phyloP scores from a whole-genome alignment of 805 yeast species.

The Lachancea sp. region DNA sequence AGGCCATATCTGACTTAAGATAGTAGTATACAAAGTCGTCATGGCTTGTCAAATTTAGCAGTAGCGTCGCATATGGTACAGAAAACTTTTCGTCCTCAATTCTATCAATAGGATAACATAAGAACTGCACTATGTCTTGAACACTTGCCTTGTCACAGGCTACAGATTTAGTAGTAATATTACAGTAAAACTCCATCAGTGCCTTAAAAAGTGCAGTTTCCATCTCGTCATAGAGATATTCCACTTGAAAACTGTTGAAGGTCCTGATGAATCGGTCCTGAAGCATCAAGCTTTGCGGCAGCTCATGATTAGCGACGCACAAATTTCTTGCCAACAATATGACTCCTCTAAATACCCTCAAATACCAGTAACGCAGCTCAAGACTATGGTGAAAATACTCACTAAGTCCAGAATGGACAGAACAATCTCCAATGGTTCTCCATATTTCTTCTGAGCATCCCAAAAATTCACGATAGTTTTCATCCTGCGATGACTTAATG shows the following conservation, averaged over 20 bases:
- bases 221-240: slow-evolving; percentile 18
- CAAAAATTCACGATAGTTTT: slow-evolving; percentile 21
- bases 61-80: slow-evolving; percentile 18
- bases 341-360: slow-evolving; percentile 42
- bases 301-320: slow-evolving; percentile 31
- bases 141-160: slow-evolving; percentile 18
- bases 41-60: slow-evolving; percentile 19
- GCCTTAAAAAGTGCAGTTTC: slow-evolving; percentile 18
- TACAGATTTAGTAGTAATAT: slow-evolving; percentile 18
- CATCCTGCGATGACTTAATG: slow-evolving; percentile 24
- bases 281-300: slow-evolving; percentile 22
- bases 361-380: slow-evolving; percentile 13
- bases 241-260: slow-evolving; percentile 3
- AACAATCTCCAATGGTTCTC: slow-evolving; percentile 16
- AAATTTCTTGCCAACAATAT: slow-evolving; percentile 45
- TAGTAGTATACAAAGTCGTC: slow-evolving; percentile 25
- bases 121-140: slow-evolving; percentile 15
- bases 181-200: slow-evolving; percentile 20
- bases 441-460: slow-evolving; percentile 26
- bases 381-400: slow-evolving; percentile 7
- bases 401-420: neutral
- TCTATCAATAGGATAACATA: slow-evolving; percentile 20
- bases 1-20: slow-evolving; percentile 17
- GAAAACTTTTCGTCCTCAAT: slow-evolving; percentile 6
- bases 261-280: slow-evolving; percentile 1